These are phyloP conservation scores for Trypanosoma scelopori DNA, from an alignment of 208 protist species.

Conservation along the genomic window DNA sequence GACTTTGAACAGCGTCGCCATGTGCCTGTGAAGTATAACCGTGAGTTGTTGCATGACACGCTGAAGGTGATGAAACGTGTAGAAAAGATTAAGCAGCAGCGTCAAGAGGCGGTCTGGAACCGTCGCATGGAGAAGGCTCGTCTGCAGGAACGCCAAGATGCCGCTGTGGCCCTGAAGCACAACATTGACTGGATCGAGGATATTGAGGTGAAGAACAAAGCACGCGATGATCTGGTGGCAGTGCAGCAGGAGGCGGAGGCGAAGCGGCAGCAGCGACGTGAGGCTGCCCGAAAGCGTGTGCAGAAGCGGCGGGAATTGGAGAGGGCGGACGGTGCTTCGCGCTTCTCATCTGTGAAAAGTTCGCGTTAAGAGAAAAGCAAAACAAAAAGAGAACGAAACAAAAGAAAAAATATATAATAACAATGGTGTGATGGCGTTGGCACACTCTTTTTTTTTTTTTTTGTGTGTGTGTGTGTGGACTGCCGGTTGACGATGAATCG, in stretches of 20 bases:
- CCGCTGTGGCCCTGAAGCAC: slow-evolving; percentile 88
- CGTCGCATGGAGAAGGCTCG: slow-evolving; percentile 79
- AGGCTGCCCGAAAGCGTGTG: slow-evolving; percentile 66
- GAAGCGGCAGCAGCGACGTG: slow-evolving; percentile 76
- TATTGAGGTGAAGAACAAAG: slow-evolving; percentile 78
- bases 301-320: slow-evolving; percentile 70
- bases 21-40: slow-evolving; percentile 98
- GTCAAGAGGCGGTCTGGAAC: slow-evolving; percentile 94
- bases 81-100: slow-evolving; percentile 94
- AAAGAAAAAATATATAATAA: neutral
- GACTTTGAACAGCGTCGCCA: slow-evolving; percentile 99
- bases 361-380: slow-evolving; percentile 17
- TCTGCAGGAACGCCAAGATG: slow-evolving; percentile 77
- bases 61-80: slow-evolving; percentile 97
- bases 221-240: slow-evolving; percentile 73
- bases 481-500: too few relatives aligned
- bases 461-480: too few relatives aligned
- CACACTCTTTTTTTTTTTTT: too few relatives aligned
- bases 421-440: too few relatives aligned
- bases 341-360: slow-evolving; percentile 64
- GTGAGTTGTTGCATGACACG: slow-evolving; percentile 95
- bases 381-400: slow-evolving; percentile 3
- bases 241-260: slow-evolving; percentile 72
- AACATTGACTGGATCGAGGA: slow-evolving; percentile 94
- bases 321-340: slow-evolving; percentile 40